phyloP scores from a whole-genome alignment of 169 alveolate species.

The Besnoitia besnoiti region DNA sequence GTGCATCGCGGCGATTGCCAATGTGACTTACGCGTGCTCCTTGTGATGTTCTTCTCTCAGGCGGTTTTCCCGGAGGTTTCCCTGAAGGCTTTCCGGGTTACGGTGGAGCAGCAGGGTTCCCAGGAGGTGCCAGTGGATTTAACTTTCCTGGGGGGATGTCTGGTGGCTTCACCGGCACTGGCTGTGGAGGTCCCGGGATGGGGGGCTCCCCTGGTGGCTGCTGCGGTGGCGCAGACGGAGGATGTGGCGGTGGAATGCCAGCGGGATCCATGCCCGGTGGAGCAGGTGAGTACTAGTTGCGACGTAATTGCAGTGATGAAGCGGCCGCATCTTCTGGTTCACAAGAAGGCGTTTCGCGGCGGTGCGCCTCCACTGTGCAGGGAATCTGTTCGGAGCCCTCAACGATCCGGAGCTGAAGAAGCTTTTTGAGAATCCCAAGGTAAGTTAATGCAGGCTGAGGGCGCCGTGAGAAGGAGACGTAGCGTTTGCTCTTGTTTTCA shows the following conservation, averaged over 20 bases:
- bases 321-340: neutral
- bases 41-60: conserved; percentile 68
- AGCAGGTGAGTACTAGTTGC: neutral
- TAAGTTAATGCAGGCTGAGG: neutral
- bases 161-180: conserved; percentile 71
- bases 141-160: conserved; percentile 75
- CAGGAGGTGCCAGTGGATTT: conserved; percentile 76
- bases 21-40: neutral
- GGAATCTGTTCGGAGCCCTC: conserved; percentile 57
- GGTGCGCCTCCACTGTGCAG: neutral
- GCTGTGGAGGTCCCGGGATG: conserved; percentile 44
- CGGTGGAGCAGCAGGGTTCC: conserved; percentile 70
- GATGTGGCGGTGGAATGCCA: conserved; percentile 76
- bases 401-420: conserved; percentile 68
- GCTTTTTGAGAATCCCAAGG: conserved; percentile 68
- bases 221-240: conserved; percentile 78
- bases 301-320: neutral
- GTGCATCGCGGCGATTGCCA: too few species aligned
- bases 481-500: too few species aligned
- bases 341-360: neutral
- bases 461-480: neutral
- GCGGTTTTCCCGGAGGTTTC: conserved; percentile 72
- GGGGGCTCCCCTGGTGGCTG: conserved; percentile 67
- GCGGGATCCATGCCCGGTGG: conserved; percentile 75
- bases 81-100: conserved; percentile 60